Base-by-base conservation (phyloP, 164 flowering plant genomes). In the Vitis rupestris region DNA sequence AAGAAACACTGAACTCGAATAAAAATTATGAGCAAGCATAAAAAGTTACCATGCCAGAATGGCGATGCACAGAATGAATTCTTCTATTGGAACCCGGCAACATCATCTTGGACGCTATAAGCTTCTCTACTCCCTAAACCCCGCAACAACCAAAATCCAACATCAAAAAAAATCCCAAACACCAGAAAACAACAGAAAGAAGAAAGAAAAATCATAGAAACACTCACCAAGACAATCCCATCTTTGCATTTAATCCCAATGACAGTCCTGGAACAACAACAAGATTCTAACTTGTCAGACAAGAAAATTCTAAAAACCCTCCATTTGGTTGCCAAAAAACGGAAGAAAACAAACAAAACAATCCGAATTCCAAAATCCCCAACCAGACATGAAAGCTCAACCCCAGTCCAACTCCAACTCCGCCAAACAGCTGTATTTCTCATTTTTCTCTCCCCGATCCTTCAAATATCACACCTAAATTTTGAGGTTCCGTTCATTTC, bases 41-140 rank as follows among this genome's bases (percentile, higher is more conserved):
- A 50, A 12, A 13, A 56, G 9, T 6, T 83, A 94, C 99, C 99
- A 95, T 91, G 77, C 99, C 98, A 14, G 97, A 82, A 78, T 93
- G 98, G n/a, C 97, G 97, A 76, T 94, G 97, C 61, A 92, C 92
- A 2, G 99, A 79, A 63, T 94, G 99, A 60, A 92, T 91, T 78
- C 98, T 81, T 64, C 98, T 75, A 67, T 95, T 95, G 9, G 98
- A 93, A 16, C 98, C 99, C 2, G 98, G 92, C 66, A 95, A 72
- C 99, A 95, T 92, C 99, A 95, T 95, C 84, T 94, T 94, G 3
- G 97, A 91, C 9, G 94, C 84, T 10, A 94, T 86, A 11, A 94
- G 88, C 83, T 94, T 94, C 86, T 94, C 98, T 64, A 94, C 98
- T 27, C 98, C 99, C 98, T 91, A 74, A 23, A 59, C 51, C 19